These are phyloP conservation scores for Scedosporium apiospermum DNA, from an alignment of 2,329 filamentous ascomycete genomes.

Conservation along the genomic window DNA sequence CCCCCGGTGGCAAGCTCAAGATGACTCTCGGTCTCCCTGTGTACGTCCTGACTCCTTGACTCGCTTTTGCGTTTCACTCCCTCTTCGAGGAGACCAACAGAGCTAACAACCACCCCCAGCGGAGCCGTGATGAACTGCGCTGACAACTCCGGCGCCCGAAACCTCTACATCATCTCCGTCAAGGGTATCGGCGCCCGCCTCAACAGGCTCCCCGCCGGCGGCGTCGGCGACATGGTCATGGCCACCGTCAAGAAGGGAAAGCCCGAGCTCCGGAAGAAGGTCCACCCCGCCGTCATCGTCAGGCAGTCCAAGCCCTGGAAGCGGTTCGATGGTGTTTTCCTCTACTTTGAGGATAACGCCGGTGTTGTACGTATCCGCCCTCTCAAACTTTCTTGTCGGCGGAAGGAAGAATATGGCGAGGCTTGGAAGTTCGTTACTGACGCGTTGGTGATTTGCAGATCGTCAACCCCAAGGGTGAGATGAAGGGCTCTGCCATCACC, in stretches of 20 bases:
- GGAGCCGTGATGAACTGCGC: conserved; percentile 99
- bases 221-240: conserved; percentile 99
- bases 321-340: conserved; percentile 94
- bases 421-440: not conserved
- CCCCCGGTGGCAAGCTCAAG: conserved; percentile 99
- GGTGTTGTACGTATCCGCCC: conserved; percentile 68
- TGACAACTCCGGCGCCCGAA: conserved; percentile 97
- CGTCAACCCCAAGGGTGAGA: conserved; percentile 99
- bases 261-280: conserved; percentile 99
- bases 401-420: not conserved
- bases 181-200: conserved; percentile 97
- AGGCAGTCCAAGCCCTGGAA: conserved; percentile 99
- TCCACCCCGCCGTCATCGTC: conserved; percentile 99
- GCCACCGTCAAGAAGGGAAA: conserved; percentile 99
- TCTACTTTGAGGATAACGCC: conserved; percentile 99
- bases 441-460: conserved; percentile 50
- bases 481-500: conserved; percentile 99
- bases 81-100: no score
- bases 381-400: not conserved
- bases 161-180: conserved; percentile 99
- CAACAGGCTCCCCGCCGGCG: conserved; percentile 92
- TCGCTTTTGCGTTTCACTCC: not conserved
- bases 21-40: conserved; percentile 99
- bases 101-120: conserved; percentile 34
- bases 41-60: conserved; percentile 50